Evolutionary conservation across 2,329 filamentous ascomycete genomes (phyloP).

Genomic region (Phaeosphaeriaceae sp.): DNA sequence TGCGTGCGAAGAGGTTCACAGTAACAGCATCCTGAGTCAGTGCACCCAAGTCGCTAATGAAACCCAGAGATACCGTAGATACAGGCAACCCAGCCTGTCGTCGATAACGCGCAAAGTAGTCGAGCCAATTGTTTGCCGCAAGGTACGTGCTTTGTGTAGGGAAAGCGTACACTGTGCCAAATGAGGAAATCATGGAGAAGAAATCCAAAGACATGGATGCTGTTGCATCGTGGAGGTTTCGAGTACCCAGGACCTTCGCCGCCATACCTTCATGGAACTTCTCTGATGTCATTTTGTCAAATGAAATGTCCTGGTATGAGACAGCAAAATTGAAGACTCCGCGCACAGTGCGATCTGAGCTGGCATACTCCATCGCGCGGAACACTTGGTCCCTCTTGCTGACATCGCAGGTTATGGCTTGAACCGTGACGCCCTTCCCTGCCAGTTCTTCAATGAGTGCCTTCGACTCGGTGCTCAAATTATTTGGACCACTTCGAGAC

Average conservation of each 20-base stretch:
- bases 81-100: slow-evolving; percentile 7
- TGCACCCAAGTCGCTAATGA: slow-evolving; percentile 15
- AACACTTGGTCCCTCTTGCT: neutral
- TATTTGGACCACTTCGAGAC: slow-evolving; percentile 5
- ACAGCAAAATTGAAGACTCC: slow-evolving; percentile 2
- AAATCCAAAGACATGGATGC: slow-evolving; percentile 19
- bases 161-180: slow-evolving; percentile 16
- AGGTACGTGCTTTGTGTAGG: slow-evolving; percentile 18
- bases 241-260: slow-evolving; percentile 29
- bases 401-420: slow-evolving; percentile 5
- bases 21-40: slow-evolving; percentile 4
- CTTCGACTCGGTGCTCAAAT: neutral
- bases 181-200: slow-evolving; percentile 28
- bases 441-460: slow-evolving; percentile 1
- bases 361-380: slow-evolving; percentile 2
- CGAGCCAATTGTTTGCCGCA: slow-evolving; percentile 18
- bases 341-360: neutral
- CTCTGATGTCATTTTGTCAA: slow-evolving; percentile 1
- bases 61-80: slow-evolving; percentile 24
- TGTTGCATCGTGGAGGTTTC: slow-evolving; percentile 24
- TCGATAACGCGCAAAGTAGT: slow-evolving; percentile 15
- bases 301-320: slow-evolving; percentile 3
- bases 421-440: slow-evolving; percentile 1
- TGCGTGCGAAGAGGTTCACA: slow-evolving; percentile 2
- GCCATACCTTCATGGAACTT: slow-evolving; percentile 2